Conservation (phyloP, 2,329 filamentous ascomycete genomes). For the Penicillium sp. region DNA sequence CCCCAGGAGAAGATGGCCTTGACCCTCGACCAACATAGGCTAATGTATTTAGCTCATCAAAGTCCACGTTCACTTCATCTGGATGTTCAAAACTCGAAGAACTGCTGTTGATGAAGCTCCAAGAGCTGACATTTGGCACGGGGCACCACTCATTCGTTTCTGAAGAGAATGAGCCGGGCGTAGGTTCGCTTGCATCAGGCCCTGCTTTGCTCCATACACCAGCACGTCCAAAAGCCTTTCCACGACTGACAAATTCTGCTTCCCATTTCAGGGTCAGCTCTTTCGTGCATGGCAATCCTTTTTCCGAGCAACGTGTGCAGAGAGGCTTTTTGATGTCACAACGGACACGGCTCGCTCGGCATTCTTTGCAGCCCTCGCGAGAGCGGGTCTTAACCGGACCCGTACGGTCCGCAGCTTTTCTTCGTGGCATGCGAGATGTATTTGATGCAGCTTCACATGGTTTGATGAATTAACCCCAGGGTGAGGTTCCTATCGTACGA, state of each 20-base stretch:
- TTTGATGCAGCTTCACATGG: conserved; percentile 25
- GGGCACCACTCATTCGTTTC: conserved; percentile 28
- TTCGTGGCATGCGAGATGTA: conserved; percentile 33
- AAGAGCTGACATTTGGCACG: conserved; percentile 27
- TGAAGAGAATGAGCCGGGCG: conserved; percentile 17
- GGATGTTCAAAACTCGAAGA: conserved; percentile 29
- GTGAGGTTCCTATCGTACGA: not conserved
- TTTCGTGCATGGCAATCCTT: conserved; percentile 36
- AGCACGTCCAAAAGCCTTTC: conserved; percentile 43
- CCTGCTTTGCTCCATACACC: conserved; percentile 41
- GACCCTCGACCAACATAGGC: conserved; percentile 5
- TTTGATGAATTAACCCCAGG: conserved; percentile 8
- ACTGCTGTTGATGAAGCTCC: conserved; percentile 36
- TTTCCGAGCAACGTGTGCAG: conserved; percentile 38
- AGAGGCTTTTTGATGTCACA: conserved; percentile 40
- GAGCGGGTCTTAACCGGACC: conserved; percentile 39
- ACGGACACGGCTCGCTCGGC: conserved; percentile 41
- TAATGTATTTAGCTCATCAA: conserved; percentile 23
- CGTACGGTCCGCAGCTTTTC: conserved; percentile 36
- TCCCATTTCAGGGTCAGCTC: conserved; percentile 40
- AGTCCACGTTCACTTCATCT: conserved; percentile 25
- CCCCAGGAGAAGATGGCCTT: conserved; percentile 2
- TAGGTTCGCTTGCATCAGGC: conserved; percentile 17
- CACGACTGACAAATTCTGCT: conserved; percentile 41
- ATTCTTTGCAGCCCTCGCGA: conserved; percentile 42